Evolutionary conservation across 176 grass and related monocot genomes (phyloP).

Genomic region (Secale cereale): DNA sequence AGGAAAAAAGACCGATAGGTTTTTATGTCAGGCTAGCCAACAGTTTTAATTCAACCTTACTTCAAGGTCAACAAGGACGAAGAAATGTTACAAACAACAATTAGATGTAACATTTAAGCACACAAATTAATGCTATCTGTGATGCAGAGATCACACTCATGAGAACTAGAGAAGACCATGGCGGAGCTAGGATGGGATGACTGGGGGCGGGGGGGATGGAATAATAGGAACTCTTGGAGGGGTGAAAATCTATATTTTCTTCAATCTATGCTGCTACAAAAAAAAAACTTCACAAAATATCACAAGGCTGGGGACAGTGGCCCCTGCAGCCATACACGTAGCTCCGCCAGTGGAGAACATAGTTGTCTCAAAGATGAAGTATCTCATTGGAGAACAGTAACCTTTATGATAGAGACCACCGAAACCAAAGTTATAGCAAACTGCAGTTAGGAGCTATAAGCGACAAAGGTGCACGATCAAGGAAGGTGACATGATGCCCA

Average conservation of each 20-base stretch:
- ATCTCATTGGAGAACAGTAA: background rate
- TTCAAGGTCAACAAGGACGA: background rate
- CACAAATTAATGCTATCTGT: background rate
- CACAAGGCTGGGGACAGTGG: no score
- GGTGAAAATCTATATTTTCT: no score
- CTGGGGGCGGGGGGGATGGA: no score
- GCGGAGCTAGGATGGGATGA: no score
- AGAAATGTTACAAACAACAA: background rate
- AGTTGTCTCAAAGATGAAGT: background rate
- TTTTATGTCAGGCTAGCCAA: background rate
- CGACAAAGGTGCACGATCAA: background rate
- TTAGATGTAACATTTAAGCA: background rate
- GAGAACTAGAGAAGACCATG: background rate
- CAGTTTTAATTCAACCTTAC: background rate
- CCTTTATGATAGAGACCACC: background rate
- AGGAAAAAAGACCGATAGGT: background rate
- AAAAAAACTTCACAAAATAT: no score
- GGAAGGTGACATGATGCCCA: constrained; percentile 17
- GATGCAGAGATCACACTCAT: background rate
- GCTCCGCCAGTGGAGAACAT: no score
- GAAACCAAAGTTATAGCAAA: background rate
- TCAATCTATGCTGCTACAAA: no score
- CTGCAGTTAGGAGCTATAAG: background rate
- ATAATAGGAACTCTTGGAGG: no score
- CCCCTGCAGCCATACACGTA: no score